Evolutionary conservation across 495 filamentous ascomycete species (phyloP).

Genomic region (Chaetomium fimeti): DNA sequence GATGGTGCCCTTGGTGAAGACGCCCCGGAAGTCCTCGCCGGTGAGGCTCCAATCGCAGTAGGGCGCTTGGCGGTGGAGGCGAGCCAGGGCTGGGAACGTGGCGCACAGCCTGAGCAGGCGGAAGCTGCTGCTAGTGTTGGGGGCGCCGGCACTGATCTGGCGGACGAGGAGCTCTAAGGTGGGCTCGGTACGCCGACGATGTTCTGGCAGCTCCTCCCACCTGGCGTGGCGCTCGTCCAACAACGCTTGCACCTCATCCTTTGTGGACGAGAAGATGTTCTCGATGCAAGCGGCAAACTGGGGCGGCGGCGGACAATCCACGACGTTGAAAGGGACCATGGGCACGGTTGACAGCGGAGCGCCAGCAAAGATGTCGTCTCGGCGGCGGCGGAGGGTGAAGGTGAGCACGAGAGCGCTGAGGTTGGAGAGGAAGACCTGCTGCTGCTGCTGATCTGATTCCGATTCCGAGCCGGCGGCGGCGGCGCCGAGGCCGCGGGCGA

Average conservation of each 20-base stretch:
- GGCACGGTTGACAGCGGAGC: background rate
- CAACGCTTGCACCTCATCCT: constrained; percentile 1
- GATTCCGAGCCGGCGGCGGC: constrained; percentile 2
- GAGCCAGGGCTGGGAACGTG: constrained; percentile 9
- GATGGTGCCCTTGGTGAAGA: constrained; percentile 7
- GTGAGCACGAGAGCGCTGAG: constrained; percentile 2
- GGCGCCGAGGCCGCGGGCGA: no score
- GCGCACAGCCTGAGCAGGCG: constrained; percentile 9
- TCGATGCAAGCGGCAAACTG: background rate
- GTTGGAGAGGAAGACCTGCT: constrained; percentile 5
- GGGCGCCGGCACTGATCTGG: constrained; percentile 8
- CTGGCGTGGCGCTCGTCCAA: constrained; percentile 4
- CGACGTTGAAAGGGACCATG: background rate
- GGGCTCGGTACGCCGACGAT: background rate
- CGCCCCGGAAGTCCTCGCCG: constrained; percentile 1
- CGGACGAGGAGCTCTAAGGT: constrained; percentile 6
- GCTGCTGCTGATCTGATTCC: constrained; percentile 7
- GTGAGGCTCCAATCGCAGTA: constrained; percentile 4
- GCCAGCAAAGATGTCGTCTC: constrained; percentile 4
- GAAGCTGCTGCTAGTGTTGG: constrained; percentile 3
- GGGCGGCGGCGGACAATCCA: background rate
- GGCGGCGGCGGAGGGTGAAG: constrained; percentile 9
- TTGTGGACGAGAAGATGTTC: constrained; percentile 10
- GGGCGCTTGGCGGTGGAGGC: background rate
- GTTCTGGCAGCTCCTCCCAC: constrained; percentile 6